These are phyloP conservation scores for Pseudovirgaria hyperparasitica DNA, from an alignment of 2,329 filamentous ascomycete genomes.

Conservation along the genomic window DNA sequence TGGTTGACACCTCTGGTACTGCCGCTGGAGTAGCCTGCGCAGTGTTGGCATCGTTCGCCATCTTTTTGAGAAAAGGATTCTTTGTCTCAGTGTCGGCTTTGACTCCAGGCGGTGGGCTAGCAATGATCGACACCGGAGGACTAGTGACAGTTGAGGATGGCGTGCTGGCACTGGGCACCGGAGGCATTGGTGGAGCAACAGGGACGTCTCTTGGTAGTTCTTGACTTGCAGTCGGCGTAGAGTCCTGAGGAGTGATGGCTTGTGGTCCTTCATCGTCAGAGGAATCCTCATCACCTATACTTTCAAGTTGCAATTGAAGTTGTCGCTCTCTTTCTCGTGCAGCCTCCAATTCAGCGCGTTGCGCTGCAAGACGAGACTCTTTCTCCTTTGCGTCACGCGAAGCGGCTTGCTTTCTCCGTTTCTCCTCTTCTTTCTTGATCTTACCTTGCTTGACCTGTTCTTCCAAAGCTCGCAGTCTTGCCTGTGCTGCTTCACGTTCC, in stretches of 20 bases:
- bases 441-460: slow-evolving; percentile 91
- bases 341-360: slow-evolving; percentile 83
- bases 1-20: slow-evolving; percentile 49
- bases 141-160: slow-evolving; percentile 34
- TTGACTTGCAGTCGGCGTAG: slow-evolving; percentile 45
- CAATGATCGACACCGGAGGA: slow-evolving; percentile 36
- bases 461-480: slow-evolving; percentile 77
- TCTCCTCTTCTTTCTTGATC: slow-evolving; percentile 92
- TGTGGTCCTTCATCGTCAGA: slow-evolving; percentile 71
- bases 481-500: slow-evolving; percentile 69
- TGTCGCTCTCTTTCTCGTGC: slow-evolving; percentile 83
- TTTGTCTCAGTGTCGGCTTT: slow-evolving; percentile 63
- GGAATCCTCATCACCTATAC: slow-evolving; percentile 59
- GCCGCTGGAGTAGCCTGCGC: slow-evolving; percentile 27
- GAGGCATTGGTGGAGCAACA: slow-evolving; percentile 30
- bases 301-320: slow-evolving; percentile 76
- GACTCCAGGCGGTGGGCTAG: slow-evolving; percentile 36
- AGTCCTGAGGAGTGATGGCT: slow-evolving; percentile 52
- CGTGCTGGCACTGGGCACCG: slow-evolving; percentile 22
- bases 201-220: slow-evolving; percentile 34
- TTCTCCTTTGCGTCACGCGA: slow-evolving; percentile 78
- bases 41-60: slow-evolving; percentile 48
- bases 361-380: slow-evolving; percentile 69
- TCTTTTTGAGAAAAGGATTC: slow-evolving; percentile 89
- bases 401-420: slow-evolving; percentile 80